Evolutionary conservation across 768 basidiomycete genomes (phyloP).

Genomic region (Clitopilus passeckerianus): DNA sequence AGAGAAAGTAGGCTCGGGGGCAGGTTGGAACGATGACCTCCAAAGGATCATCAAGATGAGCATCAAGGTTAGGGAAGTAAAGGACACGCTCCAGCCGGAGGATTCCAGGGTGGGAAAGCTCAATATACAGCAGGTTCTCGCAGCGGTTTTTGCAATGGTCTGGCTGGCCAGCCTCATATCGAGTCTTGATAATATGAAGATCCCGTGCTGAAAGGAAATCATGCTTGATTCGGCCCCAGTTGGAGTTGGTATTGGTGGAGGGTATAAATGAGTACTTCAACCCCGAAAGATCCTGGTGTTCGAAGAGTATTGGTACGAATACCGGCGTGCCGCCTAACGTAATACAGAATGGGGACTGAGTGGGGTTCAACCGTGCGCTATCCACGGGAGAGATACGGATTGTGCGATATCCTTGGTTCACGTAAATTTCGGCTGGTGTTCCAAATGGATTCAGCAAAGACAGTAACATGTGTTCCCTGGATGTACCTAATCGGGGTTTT

Average conservation of each 20-base stretch:
- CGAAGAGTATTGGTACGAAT: not conserved
- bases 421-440: not conserved
- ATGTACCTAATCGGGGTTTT: not conserved
- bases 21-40: constrained; percentile 78
- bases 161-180: not conserved
- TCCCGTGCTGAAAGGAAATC: not conserved
- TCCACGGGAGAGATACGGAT: not conserved
- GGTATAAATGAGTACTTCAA: constrained; percentile 1
- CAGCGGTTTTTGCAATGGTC: not conserved
- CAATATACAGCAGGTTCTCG: not conserved
- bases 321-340: not conserved
- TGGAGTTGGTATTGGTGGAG: not conserved
- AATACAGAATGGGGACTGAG: not conserved
- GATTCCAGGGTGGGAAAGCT: not conserved
- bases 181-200: not conserved
- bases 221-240: not conserved
- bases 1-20: constrained; percentile 63
- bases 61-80: not conserved
- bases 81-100: not conserved
- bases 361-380: not conserved
- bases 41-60: constrained; percentile 26
- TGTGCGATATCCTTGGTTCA: not conserved
- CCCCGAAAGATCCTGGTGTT: not conserved
- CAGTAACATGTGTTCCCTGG: not conserved
- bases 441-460: not conserved